Base-by-base conservation (phyloP, 352 stramenopile genomes). In the Phytophthora aleatoria region DNA sequence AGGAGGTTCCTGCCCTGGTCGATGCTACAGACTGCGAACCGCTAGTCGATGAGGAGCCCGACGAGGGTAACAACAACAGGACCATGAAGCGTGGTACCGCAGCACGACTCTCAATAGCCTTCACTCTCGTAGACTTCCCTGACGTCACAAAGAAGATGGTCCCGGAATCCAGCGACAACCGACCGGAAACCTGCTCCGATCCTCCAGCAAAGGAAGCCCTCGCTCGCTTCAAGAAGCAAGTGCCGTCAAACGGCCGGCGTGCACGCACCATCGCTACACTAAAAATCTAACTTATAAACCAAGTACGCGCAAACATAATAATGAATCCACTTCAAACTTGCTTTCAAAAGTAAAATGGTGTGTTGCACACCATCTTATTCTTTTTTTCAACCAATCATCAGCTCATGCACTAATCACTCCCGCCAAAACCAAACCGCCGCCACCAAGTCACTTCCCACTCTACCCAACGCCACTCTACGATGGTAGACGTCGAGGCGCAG, bases 161-260 rank as follows among this genome's bases (percentile, higher is more conserved):
- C 3, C 74, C 64, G 3, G 74, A 80, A 44, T 50, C 60, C 12
- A n/a, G 47, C 0, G 64, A 76, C 47, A 57, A 15, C 20, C 61
- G 49, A 20, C 48, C 58, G 16, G 44, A 65, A 43, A 54, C 54
- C 8, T 57, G 49, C 24, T 24, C 44, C 3, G 30, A 38, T 15
- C 48, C 51, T 3, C 47, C 76, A 12, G 51, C 50, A 5, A 79
- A 81, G 27, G 50, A 60, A 30, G 62, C 48, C 13, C 47, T 85
- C 0, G 67, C 61, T 3, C 74, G 69, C 20, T 90, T 90, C 68
- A 79, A 81, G 53, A 69, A 80, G 57, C 76, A 85, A 57, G 64
- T 88, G 6, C 81, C 81, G 8, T 71, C 77, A 26, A 90, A 88
- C 48, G 39, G 51, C 57, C 51, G 73, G 7, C 60, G 50, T 6